Conservation (phyloP, 148 eudicot species). For the Vaccinium vitisidaea region DNA sequence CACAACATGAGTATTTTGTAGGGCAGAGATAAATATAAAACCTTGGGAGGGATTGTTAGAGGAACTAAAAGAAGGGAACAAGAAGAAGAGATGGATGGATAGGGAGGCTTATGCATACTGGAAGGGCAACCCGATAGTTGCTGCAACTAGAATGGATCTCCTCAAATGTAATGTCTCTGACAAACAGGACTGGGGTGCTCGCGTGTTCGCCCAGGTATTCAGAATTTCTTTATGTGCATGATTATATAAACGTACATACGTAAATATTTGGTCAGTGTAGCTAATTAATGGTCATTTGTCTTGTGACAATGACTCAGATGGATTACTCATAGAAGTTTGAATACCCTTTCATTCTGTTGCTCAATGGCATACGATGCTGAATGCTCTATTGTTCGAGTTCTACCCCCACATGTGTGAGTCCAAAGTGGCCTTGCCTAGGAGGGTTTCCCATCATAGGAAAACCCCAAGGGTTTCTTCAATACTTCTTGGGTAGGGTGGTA, state of each 20-base stretch:
- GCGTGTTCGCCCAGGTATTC: constrained; percentile 55
- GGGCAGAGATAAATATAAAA: constrained; percentile 49
- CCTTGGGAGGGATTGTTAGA: constrained; percentile 59
- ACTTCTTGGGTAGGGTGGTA: background rate
- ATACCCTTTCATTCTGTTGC: background rate
- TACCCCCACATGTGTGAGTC: background rate
- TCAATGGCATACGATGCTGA: background rate
- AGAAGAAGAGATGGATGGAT: constrained; percentile 44
- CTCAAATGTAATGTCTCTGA: constrained; percentile 68
- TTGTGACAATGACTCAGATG: background rate
- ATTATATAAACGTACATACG: background rate
- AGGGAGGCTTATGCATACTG: constrained; percentile 83
- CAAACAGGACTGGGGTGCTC: constrained; percentile 76
- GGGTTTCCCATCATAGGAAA: background rate
- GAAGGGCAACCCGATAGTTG: constrained; percentile 82
- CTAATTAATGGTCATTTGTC: background rate
- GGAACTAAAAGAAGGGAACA: constrained; percentile 72
- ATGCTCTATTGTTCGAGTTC: background rate
- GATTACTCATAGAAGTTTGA: background rate
- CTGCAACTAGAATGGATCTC: constrained; percentile 62
- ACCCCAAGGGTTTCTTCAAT: background rate
- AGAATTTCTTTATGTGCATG: background rate
- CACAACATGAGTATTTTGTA: background rate
- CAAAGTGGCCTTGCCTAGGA: background rate
- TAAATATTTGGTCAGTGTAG: background rate